Evolutionary conservation across 768 basidiomycete species (phyloP), one percentile per base, ranked within the genome.

Genomic region (Jaapia argillacea): DNA sequence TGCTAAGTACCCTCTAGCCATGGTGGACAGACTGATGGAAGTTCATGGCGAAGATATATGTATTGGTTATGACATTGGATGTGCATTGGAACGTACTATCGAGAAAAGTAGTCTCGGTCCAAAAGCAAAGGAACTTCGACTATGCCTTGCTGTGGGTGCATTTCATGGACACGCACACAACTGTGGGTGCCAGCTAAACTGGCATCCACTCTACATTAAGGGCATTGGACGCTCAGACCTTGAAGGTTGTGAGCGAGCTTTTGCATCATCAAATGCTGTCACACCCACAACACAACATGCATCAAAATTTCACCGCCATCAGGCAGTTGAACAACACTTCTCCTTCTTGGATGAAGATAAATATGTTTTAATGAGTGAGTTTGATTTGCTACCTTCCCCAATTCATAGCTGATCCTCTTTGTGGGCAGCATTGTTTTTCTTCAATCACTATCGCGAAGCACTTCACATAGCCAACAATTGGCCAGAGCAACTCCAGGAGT

Each of bases 101-200:
- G 4, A 21, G 3, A 41, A 25, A 2, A 54, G 55, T 33, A 41
- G 46, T 6, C 42, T 60, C 3, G 54, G 51, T 4, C 45, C 42
- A 1, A 22, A 36, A 3, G 46, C 48, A 4, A 2, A 22, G 7
- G 33, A 45, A 14, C 33, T 28, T 12, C 6, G 31, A 20, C n/a
- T 52, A 3, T 40, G 48, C 3, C 27, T 58, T 4, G 46, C 55
- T 10, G 52, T 58, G 5, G 50, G 54, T 3, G 49, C 55, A 2
- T 61, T 61, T 46, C 60, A 61, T 42, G 55, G 60, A 2, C 53
- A 61, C 41, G 49, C 51, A 1, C 61, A 63, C 40, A 58, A 33
- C 28, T 16, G 28, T 16, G 28, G 28, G 16, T 33, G 28, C 28
- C 28, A 33, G 28, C 28, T 33, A 33, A 10, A 16, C 10, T 33